These are phyloP conservation scores for Podila clonocystis DNA, from an alignment of 192 early-diverging fungal genomes.

Conservation along the genomic window DNA sequence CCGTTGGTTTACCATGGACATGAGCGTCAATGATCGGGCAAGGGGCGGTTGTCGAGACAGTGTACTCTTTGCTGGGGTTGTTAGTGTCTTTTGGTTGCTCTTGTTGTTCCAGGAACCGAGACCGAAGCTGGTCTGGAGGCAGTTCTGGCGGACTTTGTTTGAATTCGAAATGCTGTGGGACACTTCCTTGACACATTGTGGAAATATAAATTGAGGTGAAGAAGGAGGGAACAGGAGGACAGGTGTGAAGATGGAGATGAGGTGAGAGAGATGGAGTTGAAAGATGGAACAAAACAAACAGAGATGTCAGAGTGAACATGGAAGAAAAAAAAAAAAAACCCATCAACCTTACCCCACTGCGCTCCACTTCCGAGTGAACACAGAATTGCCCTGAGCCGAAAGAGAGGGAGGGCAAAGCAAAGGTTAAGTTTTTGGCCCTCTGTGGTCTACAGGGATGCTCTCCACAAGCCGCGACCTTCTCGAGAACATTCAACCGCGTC, in stretches of 20 bases:
- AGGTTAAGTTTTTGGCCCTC: no score
- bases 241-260: background rate
- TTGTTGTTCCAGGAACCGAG: conserved; percentile 24
- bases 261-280: background rate
- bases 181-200: conserved; percentile 38
- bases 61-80: conserved; percentile 8
- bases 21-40: conserved; percentile 55
- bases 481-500: no score
- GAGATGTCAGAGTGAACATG: background rate
- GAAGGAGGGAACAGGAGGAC: background rate
- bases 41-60: conserved; percentile 15
- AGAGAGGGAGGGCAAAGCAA: background rate
- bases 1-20: conserved; percentile 32
- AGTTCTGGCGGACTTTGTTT: conserved; percentile 36
- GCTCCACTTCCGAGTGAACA: no score
- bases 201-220: background rate
- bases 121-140: conserved; percentile 8
- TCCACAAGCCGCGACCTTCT: no score
- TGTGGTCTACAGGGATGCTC: no score
- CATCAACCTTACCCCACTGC: background rate
- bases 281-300: background rate
- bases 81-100: background rate
- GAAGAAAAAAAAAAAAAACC: no score
- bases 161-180: conserved; percentile 29
- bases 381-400: no score